Conservation (phyloP, 2,329 filamentous ascomycete genomes). For the Immersiporthe knoxdaviesiana region DNA sequence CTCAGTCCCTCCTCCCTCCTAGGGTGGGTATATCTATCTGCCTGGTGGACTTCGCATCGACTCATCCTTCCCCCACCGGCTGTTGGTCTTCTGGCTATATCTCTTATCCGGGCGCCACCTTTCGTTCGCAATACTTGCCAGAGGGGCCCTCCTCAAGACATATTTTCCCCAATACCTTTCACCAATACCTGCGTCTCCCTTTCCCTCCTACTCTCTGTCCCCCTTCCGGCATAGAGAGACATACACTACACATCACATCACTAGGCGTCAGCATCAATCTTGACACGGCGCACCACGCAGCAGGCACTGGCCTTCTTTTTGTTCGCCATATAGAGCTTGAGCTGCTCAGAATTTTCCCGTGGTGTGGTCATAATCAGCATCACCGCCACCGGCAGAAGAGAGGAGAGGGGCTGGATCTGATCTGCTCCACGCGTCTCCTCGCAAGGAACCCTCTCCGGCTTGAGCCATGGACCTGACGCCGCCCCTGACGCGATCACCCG, state of each 20-base stretch:
- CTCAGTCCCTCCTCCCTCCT: not conserved
- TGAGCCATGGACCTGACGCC: constrained; percentile 54
- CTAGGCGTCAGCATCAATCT: not conserved
- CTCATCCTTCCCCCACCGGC: not conserved
- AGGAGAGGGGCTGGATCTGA: not conserved
- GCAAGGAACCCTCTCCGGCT: not conserved
- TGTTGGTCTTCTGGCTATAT: not conserved
- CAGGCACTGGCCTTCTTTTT: not conserved
- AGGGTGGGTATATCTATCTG: constrained; percentile 13
- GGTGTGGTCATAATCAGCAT: not conserved
- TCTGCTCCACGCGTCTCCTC: not conserved
- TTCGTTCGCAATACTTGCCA: not conserved
- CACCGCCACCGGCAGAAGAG: not conserved
- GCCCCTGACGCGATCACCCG: constrained; percentile 50
- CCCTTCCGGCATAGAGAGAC: not conserved
- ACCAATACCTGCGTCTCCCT: not conserved
- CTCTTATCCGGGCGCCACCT: not conserved
- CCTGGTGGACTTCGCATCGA: not conserved
- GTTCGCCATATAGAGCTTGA: not conserved
- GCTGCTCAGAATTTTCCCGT: not conserved
- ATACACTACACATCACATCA: not conserved
- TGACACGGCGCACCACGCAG: not conserved
- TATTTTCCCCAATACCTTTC: not conserved
- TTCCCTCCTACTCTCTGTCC: not conserved
- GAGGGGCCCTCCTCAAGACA: not conserved